Conservation (phyloP, 257 asterid species). For the Solanum dulcamara region DNA sequence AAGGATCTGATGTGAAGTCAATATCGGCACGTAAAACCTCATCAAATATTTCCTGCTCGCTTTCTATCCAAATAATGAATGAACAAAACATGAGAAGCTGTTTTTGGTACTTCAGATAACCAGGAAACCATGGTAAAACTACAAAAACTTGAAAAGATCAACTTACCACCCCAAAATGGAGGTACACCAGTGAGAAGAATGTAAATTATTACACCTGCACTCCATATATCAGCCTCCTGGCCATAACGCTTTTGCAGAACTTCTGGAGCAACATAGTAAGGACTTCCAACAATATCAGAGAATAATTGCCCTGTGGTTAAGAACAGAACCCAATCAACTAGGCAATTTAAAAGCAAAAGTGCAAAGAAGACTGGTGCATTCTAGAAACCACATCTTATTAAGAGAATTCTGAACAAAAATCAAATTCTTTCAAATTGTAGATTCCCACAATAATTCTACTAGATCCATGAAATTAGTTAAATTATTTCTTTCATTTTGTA, state of each 20-base stretch:
- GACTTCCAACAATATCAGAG: constrained; percentile 64
- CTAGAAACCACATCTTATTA: background rate
- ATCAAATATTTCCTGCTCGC: constrained; percentile 55
- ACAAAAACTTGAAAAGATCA: background rate
- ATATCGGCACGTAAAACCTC: constrained; percentile 47
- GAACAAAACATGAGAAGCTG: background rate
- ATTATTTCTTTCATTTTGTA: too few species aligned
- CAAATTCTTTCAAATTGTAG: too few species aligned
- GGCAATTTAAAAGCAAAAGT: background rate
- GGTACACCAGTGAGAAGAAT: constrained; percentile 59
- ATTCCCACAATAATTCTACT: too few species aligned
- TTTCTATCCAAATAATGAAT: constrained; percentile 32
- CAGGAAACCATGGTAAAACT: background rate
- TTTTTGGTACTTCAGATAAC: background rate
- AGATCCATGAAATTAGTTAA: too few species aligned
- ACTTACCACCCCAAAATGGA: constrained; percentile 72
- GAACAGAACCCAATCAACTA: background rate
- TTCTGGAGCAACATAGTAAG: constrained; percentile 64
- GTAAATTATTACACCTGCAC: constrained; percentile 59
- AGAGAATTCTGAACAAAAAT: too few species aligned
- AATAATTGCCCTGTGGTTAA: constrained; percentile 31
- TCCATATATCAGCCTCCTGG: constrained; percentile 56
- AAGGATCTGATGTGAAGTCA: constrained; percentile 60
- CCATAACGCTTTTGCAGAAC: constrained; percentile 47
- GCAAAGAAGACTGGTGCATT: background rate